Evolutionary conservation across 257 asterid genomes (phyloP).

Genomic region (Solanum arcanum): DNA sequence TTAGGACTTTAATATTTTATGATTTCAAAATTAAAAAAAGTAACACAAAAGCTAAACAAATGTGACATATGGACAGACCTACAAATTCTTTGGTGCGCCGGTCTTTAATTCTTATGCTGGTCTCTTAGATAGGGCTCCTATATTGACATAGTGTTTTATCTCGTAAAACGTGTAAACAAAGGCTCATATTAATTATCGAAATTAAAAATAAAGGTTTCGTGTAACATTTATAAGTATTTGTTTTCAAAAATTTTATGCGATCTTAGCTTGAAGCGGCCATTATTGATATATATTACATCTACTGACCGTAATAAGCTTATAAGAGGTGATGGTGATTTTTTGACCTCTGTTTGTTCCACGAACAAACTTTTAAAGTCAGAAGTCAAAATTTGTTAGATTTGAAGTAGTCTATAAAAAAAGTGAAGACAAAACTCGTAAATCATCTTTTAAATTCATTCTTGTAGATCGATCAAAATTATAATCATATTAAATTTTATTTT

Average conservation of each 20-base stretch:
- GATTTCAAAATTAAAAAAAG: background rate
- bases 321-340: background rate
- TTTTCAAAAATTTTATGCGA: fast-evolving
- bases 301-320: background rate
- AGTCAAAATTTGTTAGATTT: background rate
- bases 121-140: background rate
- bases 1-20: background rate
- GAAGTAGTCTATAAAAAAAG: background rate
- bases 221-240: fast-evolving
- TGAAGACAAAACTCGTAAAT: background rate
- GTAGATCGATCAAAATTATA: background rate
- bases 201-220: fast-evolving
- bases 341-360: fast-evolving
- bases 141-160: background rate
- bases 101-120: background rate
- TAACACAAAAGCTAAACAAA: background rate
- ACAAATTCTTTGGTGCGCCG: background rate
- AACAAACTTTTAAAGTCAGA: background rate
- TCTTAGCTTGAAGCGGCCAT: background rate
- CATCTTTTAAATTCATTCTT: background rate
- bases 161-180: background rate
- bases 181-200: background rate
- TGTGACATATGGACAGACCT: background rate
- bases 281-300: background rate
- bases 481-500: background rate